Evolutionary conservation across 768 basidiomycete genomes (phyloP).

Genomic region (Dacryopinax spathularia): DNA sequence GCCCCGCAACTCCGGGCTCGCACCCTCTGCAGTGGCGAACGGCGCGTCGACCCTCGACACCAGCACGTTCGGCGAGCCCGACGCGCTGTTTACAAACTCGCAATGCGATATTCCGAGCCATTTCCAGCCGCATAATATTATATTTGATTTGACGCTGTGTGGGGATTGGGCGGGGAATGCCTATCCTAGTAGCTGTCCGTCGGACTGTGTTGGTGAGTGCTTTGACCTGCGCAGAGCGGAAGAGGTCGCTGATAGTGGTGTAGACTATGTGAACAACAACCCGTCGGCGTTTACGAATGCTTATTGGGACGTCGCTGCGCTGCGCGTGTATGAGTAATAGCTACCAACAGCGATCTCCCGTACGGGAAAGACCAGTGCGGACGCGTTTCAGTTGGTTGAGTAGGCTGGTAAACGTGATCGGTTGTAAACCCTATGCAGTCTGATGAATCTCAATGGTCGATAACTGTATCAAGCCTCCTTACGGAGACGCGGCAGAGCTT

Average conservation of each 20-base stretch:
- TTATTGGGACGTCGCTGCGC: conserved; percentile 15
- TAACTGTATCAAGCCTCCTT: no score
- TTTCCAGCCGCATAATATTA: conserved; percentile 13
- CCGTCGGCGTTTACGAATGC: conserved; percentile 14
- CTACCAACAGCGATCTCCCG: no score
- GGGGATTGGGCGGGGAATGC: conserved; percentile 14
- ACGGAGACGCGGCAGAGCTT: no score
- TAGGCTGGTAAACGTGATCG: no score
- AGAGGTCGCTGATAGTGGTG: conserved; percentile 5
- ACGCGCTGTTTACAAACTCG: conserved; percentile 10
- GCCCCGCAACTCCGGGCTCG: conserved; percentile 3
- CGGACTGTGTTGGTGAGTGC: conserved; percentile 11
- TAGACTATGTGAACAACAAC: conserved; percentile 17
- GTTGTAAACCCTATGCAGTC: no score
- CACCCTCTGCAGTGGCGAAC: neutral
- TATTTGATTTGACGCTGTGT: conserved; percentile 16
- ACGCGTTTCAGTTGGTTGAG: no score
- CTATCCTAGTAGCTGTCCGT: conserved; percentile 9
- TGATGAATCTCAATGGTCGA: no score
- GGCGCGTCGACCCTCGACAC: conserved; percentile 28
- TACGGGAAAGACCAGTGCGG: no score
- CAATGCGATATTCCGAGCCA: conserved; percentile 11
- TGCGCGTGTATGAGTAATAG: conserved; percentile 11
- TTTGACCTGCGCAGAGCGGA: neutral
- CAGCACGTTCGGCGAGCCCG: conserved; percentile 12